Base-by-base conservation (phyloP, 2,329 filamentous ascomycete genomes). In the Chaetomiaceae sp. region DNA sequence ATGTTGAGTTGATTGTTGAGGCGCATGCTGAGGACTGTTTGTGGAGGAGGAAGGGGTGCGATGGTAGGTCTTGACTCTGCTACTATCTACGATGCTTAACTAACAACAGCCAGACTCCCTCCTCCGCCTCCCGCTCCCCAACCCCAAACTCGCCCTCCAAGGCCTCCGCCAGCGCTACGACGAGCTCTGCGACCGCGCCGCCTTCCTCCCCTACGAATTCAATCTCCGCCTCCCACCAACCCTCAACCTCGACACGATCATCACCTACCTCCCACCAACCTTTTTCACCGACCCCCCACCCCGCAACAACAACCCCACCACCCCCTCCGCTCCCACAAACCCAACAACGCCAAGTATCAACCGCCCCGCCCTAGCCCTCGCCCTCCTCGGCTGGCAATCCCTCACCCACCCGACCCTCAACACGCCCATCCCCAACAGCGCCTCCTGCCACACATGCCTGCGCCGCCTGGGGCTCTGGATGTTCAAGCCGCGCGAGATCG, bases 391-490 rank as follows among this genome's bases (percentile, higher is more conserved):
- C 31, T 92, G 89, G 88, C 82, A 89, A 63, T 83, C 83, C n/a
- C 73, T 83, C 3, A 73, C 72, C 2, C 79, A 82, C 60, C 61
- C 72, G 11, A 71, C 40, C 7, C 55, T 61, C 29, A 34, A 71
- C 6, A 78, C 81, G 60, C 70, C 82, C 1, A 81, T 87, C 20
- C 83, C 85, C 37, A 87, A 89, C 56, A 81, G 92, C 15, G 85
- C 88, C 6, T 84, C 84, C 4, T 99, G 94, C 69, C 80, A 86
- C 54, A 88, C 89, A 19, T 99, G 94, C 67, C 88, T 95, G 65
- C 84, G 94, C 55, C 84, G 91, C 1, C 76, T 97, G 0, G 94
- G 94, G 0, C 77, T 99, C 2, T 99, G 94, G 94, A 87, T 99
- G 75, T 97, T 95, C 68, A 87, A 84, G 64, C 85, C 84, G 68